Conservation (phyloP, 495 filamentous ascomycete species). For the Opeltia flavorubescens region DNA sequence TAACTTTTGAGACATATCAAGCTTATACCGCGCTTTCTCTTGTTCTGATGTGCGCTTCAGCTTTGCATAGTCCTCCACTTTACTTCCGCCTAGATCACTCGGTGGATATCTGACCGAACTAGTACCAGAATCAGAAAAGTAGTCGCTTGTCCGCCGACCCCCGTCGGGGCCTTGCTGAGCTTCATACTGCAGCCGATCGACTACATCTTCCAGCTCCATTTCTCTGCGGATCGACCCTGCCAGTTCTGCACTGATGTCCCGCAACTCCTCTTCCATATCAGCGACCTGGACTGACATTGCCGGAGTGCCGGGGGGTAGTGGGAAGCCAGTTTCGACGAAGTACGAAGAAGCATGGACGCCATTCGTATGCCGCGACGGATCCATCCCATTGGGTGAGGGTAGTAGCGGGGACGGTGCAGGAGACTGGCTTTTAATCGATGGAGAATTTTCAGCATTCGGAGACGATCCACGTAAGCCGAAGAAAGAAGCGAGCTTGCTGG, state of each 20-base stretch:
- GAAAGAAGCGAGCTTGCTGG: constrained; percentile 48
- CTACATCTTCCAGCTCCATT: constrained; percentile 90
- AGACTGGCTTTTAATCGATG: constrained; percentile 48
- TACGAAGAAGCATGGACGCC: constrained; percentile 10
- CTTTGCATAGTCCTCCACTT: constrained; percentile 71
- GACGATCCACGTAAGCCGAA: constrained; percentile 54
- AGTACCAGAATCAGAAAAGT: constrained; percentile 90
- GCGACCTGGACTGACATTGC: constrained; percentile 35
- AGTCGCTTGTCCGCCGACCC: constrained; percentile 81
- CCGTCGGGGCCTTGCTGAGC: constrained; percentile 37
- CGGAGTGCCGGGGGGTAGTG: constrained; percentile 17
- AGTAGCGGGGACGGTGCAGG: constrained; percentile 45
- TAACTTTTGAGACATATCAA: constrained; percentile 67
- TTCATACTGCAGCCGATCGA: constrained; percentile 74
- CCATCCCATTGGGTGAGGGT: constrained; percentile 27
- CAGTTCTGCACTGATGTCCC: constrained; percentile 81
- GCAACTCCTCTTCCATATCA: constrained; percentile 87
- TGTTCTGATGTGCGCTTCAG: constrained; percentile 75
- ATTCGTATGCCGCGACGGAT: constrained; percentile 28
- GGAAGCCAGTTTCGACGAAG: constrained; percentile 24
- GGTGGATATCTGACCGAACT: constrained; percentile 63
- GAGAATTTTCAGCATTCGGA: constrained; percentile 44
- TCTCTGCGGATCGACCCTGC: constrained; percentile 85
- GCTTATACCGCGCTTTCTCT: constrained; percentile 74
- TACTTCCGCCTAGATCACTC: constrained; percentile 42